Evolutionary conservation across 2,329 filamentous ascomycete species (phyloP).

Genomic region (Boeremia exigua): DNA sequence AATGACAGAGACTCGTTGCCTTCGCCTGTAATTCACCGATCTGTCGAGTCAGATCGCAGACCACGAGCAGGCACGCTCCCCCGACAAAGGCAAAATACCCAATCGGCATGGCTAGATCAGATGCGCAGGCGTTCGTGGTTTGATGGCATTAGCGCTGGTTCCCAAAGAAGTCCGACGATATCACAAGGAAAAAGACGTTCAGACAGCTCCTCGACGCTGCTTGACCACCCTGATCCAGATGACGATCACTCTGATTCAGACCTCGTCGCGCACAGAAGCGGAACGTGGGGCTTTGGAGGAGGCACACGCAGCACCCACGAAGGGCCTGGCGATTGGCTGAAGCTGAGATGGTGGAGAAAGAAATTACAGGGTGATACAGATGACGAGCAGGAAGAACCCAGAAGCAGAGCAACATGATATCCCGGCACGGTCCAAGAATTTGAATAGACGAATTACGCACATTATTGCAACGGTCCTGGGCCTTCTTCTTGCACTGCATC

Average conservation of each 20-base stretch:
- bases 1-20: slow-evolving; percentile 63
- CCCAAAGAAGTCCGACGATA: slow-evolving; percentile 30
- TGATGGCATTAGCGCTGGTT: slow-evolving; percentile 31
- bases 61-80: slow-evolving; percentile 45
- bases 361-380: slow-evolving; percentile 42
- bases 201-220: slow-evolving; percentile 28
- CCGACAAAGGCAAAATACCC: slow-evolving; percentile 34
- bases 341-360: slow-evolving; percentile 49
- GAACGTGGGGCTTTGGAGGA: slow-evolving; percentile 36
- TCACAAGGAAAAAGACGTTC: slow-evolving; percentile 40
- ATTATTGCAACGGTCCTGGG: background rate
- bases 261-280: slow-evolving; percentile 24
- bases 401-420: slow-evolving; percentile 22
- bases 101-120: slow-evolving; percentile 42
- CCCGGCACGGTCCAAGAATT: slow-evolving; percentile 14
- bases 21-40: slow-evolving; percentile 35
- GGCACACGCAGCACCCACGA: slow-evolving; percentile 31
- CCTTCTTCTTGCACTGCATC: background rate
- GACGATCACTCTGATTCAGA: slow-evolving; percentile 43
- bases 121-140: slow-evolving; percentile 48
- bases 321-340: slow-evolving; percentile 45
- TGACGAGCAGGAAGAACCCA: slow-evolving; percentile 25
- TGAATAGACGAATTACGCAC: slow-evolving; percentile 9
- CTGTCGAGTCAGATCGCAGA: slow-evolving; percentile 38
- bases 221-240: slow-evolving; percentile 37